Evolutionary conservation across 2,329 filamentous ascomycete species (phyloP), one percentile per base, ranked within the genome.

Genomic region (Colletotrichum australisinense): DNA sequence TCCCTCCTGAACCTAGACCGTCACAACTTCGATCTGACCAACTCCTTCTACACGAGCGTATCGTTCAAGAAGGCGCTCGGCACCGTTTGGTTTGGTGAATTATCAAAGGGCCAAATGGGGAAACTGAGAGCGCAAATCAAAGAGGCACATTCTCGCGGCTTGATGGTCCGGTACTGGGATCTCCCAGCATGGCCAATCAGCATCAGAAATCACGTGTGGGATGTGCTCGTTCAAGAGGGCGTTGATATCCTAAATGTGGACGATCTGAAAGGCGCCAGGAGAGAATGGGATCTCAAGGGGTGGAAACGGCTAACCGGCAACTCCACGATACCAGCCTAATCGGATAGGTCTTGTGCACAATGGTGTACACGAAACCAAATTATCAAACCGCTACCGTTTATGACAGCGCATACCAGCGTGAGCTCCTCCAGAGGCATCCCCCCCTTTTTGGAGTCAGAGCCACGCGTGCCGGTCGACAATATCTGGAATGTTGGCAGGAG

Each of bases 41-140:
- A 93, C 79, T 92, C 90, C 4, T 92, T 90, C 81, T 94, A 93
- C 80, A 90, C 92, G 22, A 92, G 89, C 60, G 86, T 87, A 3
- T 87, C 88, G 19, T 92, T 94, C 78, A 81, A 80, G 22, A 78
- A 80, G 4, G 79, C 86, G 1, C 84, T 94, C 16, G 92, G 91
- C 2, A 58, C 86, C 80, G 84, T 85, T 79, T 78, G 86, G 86
- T 78, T 79, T 35, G 79, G 80, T 4, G 82, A 81, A 3, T 79
- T 93, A 1, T 86, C 83, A 35, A 73, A 78, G 3, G 71, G 67
- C 12, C 88, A 91, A 76, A 76, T 88, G 32, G 76, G 75, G 26
- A 83, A 80, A 55, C 78, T 91, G 52, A 80, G 84, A 52, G 75
- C 77, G 14, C 88, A 90, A 58, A 79, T 91, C 16, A 75, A 79